Percentiles rank a stretch among this genome's conserved stretches.
These are phyloP conservation scores for Combretum micranthum DNA, from an alignment of 345 rosid genomes.

Conservation along the genomic window DNA sequence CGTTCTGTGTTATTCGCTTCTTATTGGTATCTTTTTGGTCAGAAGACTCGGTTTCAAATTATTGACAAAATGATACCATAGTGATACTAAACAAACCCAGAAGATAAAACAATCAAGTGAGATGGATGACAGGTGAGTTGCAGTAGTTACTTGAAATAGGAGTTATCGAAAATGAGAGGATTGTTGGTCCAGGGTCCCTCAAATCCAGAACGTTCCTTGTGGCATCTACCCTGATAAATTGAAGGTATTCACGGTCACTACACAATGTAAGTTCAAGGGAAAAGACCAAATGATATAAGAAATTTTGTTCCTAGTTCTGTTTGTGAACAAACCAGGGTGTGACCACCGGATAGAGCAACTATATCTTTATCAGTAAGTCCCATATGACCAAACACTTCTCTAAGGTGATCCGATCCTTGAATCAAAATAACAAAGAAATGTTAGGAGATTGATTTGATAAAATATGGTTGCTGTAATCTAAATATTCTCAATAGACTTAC, in stretches of 20 bases:
- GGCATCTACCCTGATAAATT: conserved; percentile 71
- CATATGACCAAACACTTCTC: conserved; percentile 83
- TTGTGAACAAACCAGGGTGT: conserved; percentile 52
- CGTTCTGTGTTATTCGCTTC: too few species aligned
- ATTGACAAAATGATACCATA: too few species aligned
- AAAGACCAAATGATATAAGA: neutral
- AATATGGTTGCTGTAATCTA: neutral
- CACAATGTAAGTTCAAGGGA: neutral
- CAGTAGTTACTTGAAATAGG: conserved; percentile 62
- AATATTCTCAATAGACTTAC: conserved; percentile 13
- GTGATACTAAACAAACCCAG: too few species aligned
- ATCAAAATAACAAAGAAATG: neutral
- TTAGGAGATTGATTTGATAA: neutral
- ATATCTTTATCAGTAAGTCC: conserved; percentile 81
- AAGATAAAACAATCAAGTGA: neutral
- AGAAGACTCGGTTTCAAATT: too few species aligned
- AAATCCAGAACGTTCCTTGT: conserved; percentile 91
- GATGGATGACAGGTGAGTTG: neutral
- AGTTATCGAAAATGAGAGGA: conserved; percentile 82
- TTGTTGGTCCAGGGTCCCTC: conserved; percentile 88
- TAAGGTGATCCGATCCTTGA: conserved; percentile 73
- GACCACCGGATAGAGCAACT: conserved; percentile 84
- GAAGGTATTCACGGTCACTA: too few species aligned
- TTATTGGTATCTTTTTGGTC: too few species aligned
- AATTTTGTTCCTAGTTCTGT: neutral